Evolutionary conservation across 1,139 yeast species (phyloP).

Genomic region (Yamadazyma conglobata): DNA sequence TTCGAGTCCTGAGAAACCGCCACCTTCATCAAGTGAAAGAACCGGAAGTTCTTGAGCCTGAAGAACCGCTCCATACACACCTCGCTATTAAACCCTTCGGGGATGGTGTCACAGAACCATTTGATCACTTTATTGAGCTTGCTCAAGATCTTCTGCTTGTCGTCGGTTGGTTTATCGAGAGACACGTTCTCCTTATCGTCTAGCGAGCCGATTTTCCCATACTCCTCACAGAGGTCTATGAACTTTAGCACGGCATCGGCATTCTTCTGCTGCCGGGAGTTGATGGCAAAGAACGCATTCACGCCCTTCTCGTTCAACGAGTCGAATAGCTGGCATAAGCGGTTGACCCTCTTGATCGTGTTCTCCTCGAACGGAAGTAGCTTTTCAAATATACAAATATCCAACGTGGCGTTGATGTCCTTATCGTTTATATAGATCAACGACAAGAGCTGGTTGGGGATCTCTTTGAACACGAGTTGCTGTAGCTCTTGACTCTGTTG

Average conservation of each 20-base stretch:
- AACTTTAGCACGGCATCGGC: slow-evolving; percentile 39
- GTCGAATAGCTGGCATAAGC: slow-evolving; percentile 49
- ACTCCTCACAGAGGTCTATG: slow-evolving; percentile 31
- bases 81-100: slow-evolving; percentile 47
- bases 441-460: slow-evolving; percentile 67
- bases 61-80: slow-evolving; percentile 51
- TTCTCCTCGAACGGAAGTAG: slow-evolving; percentile 56
- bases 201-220: slow-evolving; percentile 27
- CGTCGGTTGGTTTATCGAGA: slow-evolving; percentile 14
- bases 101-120: slow-evolving; percentile 62
- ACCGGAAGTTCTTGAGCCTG: slow-evolving; percentile 53
- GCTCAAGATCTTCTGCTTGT: slow-evolving; percentile 13
- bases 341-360: slow-evolving; percentile 42
- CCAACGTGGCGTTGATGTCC: slow-evolving; percentile 66
- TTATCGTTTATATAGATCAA: slow-evolving; percentile 74
- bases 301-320: slow-evolving; percentile 56
- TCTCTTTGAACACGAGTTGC: slow-evolving; percentile 31
- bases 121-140: slow-evolving; percentile 56
- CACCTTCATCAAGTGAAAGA: slow-evolving; percentile 50
- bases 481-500: slow-evolving; percentile 39
- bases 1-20: slow-evolving; percentile 60
- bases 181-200: slow-evolving; percentile 32
- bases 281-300: slow-evolving; percentile 65
- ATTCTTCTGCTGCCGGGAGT: slow-evolving; percentile 63
- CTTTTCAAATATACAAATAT: slow-evolving; percentile 55